Percentiles rank a stretch among this genome's conserved stretches.
Conservation (phyloP, 2,329 filamentous ascomycete genomes). For the Malbranchea zuffiana region DNA sequence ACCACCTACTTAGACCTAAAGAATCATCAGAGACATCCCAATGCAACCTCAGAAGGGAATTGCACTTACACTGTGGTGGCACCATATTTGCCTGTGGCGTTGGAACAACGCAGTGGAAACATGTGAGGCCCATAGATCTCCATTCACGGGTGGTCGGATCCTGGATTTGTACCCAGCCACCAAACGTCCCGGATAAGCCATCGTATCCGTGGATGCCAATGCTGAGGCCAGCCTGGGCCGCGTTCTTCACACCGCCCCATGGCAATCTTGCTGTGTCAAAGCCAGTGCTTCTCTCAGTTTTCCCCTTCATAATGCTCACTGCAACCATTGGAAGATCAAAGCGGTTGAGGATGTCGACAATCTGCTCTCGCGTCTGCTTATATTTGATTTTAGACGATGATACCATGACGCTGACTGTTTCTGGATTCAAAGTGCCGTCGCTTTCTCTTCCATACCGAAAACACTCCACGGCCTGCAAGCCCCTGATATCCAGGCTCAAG, state of each 20-base stretch:
- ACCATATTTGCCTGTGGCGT: slow-evolving; percentile 2
- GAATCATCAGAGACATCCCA: slow-evolving; percentile 6
- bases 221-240: not conserved
- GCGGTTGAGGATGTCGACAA: not conserved
- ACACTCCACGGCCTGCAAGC: slow-evolving; percentile 2
- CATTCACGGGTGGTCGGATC: slow-evolving; percentile 1
- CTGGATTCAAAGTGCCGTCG: slow-evolving; percentile 1
- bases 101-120: slow-evolving; percentile 7
- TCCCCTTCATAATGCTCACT: slow-evolving; percentile 1
- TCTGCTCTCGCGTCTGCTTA: slow-evolving; percentile 4
- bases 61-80: slow-evolving; percentile 5
- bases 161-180: slow-evolving; percentile 1
- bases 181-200: slow-evolving; percentile 2
- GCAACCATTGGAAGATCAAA: not conserved
- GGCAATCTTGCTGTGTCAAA: not conserved
- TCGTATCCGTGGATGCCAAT: not conserved
- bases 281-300: not conserved
- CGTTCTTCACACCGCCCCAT: not conserved
- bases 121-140: slow-evolving; percentile 1
- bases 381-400: slow-evolving; percentile 1
- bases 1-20: slow-evolving; percentile 4
- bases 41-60: slow-evolving; percentile 1
- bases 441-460: slow-evolving; percentile 3
- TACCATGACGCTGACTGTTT: slow-evolving; percentile 2
- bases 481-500: not conserved